Evolutionary conservation across 1,284 basidiomycete genomes (phyloP), one percentile per base, ranked within the genome.

Genomic region (Marasmius oreades): DNA sequence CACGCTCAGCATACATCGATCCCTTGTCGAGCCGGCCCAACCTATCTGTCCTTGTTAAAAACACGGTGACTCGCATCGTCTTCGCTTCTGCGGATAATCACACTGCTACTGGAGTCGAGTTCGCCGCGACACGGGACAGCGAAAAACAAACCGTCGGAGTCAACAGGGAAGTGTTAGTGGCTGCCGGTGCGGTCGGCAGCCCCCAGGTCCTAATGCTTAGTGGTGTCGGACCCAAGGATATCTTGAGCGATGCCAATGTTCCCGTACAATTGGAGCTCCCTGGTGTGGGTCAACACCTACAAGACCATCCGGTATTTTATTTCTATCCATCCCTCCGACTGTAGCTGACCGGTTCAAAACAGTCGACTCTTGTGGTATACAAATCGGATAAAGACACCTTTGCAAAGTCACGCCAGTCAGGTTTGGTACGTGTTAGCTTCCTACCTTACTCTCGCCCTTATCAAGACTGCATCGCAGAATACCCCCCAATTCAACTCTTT

Each of bases 261-360:
- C 56, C 64, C 18, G 69, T 73, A 2, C 53, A 66, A 23, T 60
- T 70, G 31, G 79, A 81, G 56, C 72, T 88, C 1, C 85, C 85
- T 1, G 83, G 82, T 52, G 87, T 90, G 37, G 88, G 88, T 4
- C 78, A 84, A 67, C 82, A 87, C 67, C 66, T 87, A 33, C 82
- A 85, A 67, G 84, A 88, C 65, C 84, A 85, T 66, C 66, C 83
- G 48, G 73, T 74, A 50, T 28, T 68, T 71, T 37, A 3, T 24
- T 3, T 59, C 8, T 39, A 7, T 57, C 24, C 44, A 37, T n/a
- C 52, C 23, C 33, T 10, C 48, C 22, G 44, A n/a, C 14, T 18
- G 26, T 22, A 42, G 8, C 14, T 18, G 16, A 8, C n/a, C 36
- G 22, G n/a, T 31, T 39, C 5, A 26, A 20, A 5, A 34, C 14